Percentiles rank a stretch among this genome's conserved stretches.
Conservation (phyloP, 176 grass and related monocot genomes). For the Stipa capillata region DNA sequence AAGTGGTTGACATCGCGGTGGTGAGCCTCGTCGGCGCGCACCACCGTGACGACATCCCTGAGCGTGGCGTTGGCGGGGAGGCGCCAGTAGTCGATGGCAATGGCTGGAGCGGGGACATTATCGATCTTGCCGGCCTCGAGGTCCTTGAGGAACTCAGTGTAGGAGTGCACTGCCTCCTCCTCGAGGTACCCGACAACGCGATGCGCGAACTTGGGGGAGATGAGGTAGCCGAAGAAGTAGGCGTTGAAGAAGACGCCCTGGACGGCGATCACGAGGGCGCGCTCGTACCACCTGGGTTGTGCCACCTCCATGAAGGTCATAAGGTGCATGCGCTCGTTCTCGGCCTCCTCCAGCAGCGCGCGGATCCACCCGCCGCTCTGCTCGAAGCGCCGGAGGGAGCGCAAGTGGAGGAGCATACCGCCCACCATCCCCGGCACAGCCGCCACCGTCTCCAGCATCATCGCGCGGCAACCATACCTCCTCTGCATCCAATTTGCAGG, state of each 20-base stretch:
- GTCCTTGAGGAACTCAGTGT: constrained; percentile 70
- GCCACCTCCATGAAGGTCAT: constrained; percentile 63
- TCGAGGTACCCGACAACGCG: constrained; percentile 68
- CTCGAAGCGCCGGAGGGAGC: constrained; percentile 48
- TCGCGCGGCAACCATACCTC: constrained; percentile 47
- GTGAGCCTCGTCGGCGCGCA: constrained; percentile 75
- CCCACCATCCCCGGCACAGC: constrained; percentile 49
- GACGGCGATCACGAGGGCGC: constrained; percentile 41
- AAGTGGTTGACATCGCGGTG: constrained; percentile 83
- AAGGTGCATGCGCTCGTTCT: constrained; percentile 60
- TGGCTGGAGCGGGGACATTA: constrained; percentile 62
- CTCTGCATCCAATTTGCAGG: constrained; percentile 18
- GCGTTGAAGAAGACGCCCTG: constrained; percentile 62
- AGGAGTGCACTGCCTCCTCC: constrained; percentile 80
- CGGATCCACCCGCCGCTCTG: constrained; percentile 55
- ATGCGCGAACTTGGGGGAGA: constrained; percentile 64
- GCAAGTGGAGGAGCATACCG: constrained; percentile 49
- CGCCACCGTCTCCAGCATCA: constrained; percentile 54
- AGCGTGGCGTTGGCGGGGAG: constrained; percentile 54
- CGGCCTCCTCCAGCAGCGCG: constrained; percentile 38
- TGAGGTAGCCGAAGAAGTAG: constrained; percentile 50
- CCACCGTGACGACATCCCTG: constrained; percentile 57
- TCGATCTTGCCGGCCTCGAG: constrained; percentile 55
- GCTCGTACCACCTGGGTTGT: constrained; percentile 38
- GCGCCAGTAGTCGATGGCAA: constrained; percentile 80